These are phyloP conservation scores for Vitellaria paradoxa DNA, from an alignment of 179 eudicot genomes.

Conservation along the genomic window DNA sequence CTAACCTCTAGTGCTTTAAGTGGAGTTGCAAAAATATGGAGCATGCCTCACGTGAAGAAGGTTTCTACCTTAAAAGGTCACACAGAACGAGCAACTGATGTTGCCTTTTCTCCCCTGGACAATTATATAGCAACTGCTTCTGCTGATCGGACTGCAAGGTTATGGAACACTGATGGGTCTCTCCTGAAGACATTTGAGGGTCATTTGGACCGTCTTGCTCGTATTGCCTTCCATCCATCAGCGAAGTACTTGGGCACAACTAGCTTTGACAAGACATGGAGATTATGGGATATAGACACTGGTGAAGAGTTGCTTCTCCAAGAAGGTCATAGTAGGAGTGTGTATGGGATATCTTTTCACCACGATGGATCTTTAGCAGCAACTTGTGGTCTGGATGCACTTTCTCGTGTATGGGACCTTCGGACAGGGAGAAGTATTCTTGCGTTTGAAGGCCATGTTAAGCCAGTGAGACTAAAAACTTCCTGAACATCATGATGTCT, in stretches of 20 bases:
- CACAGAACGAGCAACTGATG: conserved; percentile 80
- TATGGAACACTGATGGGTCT: conserved; percentile 76
- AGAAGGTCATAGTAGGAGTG: conserved; percentile 97
- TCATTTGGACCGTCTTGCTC: conserved; percentile 90
- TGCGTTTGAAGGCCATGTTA: conserved; percentile 92
- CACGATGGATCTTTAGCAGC: conserved; percentile 89
- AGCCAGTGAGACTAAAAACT: conserved; percentile 47
- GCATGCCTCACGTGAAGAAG: conserved; percentile 72
- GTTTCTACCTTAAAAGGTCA: conserved; percentile 78
- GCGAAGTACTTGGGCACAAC: conserved; percentile 96
- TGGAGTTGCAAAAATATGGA: conserved; percentile 92
- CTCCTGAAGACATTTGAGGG: conserved; percentile 67
- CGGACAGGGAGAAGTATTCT: conserved; percentile 91
- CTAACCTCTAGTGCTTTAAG: conserved; percentile 48
- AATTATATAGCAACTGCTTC: conserved; percentile 80
- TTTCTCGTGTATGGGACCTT: conserved; percentile 96
- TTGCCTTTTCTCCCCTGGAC: conserved; percentile 72
- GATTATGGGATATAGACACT: conserved; percentile 85
- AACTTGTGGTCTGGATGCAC: conserved; percentile 87
- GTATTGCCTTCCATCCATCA: conserved; percentile 87
- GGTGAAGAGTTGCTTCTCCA: conserved; percentile 91
- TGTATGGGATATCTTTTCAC: conserved; percentile 81
- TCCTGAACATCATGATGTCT: not conserved
- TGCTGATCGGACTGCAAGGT: conserved; percentile 82
- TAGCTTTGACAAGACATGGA: conserved; percentile 98